Conservation (phyloP, 108 stramenopile genomes). For the Cylindrotheca closterium region DNA sequence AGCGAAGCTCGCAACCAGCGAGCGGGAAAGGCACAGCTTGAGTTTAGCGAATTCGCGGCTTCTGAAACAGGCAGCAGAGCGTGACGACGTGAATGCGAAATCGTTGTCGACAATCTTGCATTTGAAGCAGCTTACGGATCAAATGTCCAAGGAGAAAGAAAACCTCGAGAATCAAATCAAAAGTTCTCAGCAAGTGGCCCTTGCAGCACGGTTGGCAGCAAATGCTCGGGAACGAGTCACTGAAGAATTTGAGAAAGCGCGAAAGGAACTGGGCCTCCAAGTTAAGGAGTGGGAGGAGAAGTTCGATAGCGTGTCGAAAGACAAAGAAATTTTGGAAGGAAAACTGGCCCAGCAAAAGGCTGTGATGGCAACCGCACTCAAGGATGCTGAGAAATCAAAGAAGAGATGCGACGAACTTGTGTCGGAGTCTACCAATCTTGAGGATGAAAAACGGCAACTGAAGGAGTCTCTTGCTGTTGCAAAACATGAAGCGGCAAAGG, state of each 20-base stretch:
- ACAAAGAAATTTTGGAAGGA: slow-evolving; percentile 37
- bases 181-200: slow-evolving; percentile 74
- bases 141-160: slow-evolving; percentile 64
- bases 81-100: slow-evolving; percentile 90
- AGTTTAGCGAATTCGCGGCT: slow-evolving; percentile 71
- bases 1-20: slow-evolving; percentile 71
- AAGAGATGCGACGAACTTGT: slow-evolving; percentile 75
- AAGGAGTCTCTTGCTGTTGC: slow-evolving; percentile 69
- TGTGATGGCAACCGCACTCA: slow-evolving; percentile 35
- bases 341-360: slow-evolving; percentile 48
- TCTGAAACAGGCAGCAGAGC: slow-evolving; percentile 75
- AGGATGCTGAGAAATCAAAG: slow-evolving; percentile 51
- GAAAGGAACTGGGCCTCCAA: slow-evolving; percentile 27
- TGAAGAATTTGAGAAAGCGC: slow-evolving; percentile 74
- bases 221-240: slow-evolving; percentile 77
- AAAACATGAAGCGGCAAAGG: slow-evolving; percentile 56
- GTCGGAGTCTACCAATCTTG: slow-evolving; percentile 48
- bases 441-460: slow-evolving; percentile 65
- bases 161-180: slow-evolving; percentile 73
- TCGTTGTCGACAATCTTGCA: slow-evolving; percentile 83
- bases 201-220: slow-evolving; percentile 74
- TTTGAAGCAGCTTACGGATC: slow-evolving; percentile 74
- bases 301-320: slow-evolving; percentile 26
- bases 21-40: slow-evolving; percentile 71
- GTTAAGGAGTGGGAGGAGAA: slow-evolving; percentile 45